These are phyloP conservation scores for Knoxia roxburghii DNA, from an alignment of 257 asterid genomes.

Conservation along the genomic window DNA sequence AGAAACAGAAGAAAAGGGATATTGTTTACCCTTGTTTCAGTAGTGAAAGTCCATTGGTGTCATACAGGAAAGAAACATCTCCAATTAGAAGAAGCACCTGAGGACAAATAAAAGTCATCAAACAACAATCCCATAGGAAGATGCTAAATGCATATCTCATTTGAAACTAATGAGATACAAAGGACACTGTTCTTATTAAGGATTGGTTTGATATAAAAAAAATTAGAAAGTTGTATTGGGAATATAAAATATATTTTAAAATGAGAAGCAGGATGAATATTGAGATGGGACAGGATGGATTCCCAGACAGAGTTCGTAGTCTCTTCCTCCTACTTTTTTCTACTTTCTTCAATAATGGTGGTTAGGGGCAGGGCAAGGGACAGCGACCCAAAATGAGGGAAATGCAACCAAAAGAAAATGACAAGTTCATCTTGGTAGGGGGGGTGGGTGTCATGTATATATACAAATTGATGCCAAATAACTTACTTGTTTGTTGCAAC, in stretches of 20 bases:
- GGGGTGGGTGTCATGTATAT: no score
- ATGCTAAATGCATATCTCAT: not conserved
- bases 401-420: not conserved
- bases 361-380: not conserved
- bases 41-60: constrained; percentile 84
- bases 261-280: no score
- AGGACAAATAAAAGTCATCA: constrained; percentile 9
- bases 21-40: constrained; percentile 54
- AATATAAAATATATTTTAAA: no score
- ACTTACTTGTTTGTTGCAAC: constrained; percentile 90
- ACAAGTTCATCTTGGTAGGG: no score
- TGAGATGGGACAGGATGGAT: no score
- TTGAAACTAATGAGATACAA: not conserved
- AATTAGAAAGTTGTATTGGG: no score
- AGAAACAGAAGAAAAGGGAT: not conserved
- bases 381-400: not conserved
- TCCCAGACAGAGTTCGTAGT: not conserved
- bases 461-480: not conserved
- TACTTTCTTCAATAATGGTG: not conserved
- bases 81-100: constrained; percentile 80
- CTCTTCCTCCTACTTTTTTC: not conserved
- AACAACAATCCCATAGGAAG: not conserved
- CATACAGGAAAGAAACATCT: constrained; percentile 90
- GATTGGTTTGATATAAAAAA: no score
- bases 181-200: no score